phyloP scores from a whole-genome alignment of 257 asterid genomes.

The Fraxinus americana region DNA sequence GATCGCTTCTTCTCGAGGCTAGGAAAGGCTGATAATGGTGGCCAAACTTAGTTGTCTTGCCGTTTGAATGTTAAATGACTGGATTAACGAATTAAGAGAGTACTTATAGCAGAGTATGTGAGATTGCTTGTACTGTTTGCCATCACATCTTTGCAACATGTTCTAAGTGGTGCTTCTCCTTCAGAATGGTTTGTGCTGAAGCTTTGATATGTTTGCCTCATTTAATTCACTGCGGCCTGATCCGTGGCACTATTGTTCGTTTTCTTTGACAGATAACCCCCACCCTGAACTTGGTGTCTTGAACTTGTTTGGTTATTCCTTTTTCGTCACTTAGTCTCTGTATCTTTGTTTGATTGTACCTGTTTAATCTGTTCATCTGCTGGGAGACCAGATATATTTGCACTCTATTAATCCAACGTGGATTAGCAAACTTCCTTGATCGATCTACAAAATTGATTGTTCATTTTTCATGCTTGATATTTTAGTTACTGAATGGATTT shows the following conservation, averaged over 20 bases:
- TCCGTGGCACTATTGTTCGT: neutral
- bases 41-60: neutral
- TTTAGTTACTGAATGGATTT: constrained; percentile 8
- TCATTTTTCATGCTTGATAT: neutral
- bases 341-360: neutral
- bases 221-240: neutral
- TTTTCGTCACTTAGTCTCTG: neutral
- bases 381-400: neutral
- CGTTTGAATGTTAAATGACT: neutral
- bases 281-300: neutral
- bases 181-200: neutral
- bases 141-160: neutral
- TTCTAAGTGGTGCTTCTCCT: neutral
- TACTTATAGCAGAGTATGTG: neutral
- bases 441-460: neutral
- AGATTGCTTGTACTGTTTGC: neutral
- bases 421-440: neutral
- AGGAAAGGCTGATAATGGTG: neutral
- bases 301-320: neutral
- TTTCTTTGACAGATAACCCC: neutral
- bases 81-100: neutral
- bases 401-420: neutral
- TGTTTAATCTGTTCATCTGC: neutral
- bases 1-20: neutral
- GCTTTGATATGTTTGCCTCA: neutral